phyloP scores from a whole-genome alignment of 2,329 filamentous ascomycete genomes.

The Ascochyta clinopodiicola region DNA sequence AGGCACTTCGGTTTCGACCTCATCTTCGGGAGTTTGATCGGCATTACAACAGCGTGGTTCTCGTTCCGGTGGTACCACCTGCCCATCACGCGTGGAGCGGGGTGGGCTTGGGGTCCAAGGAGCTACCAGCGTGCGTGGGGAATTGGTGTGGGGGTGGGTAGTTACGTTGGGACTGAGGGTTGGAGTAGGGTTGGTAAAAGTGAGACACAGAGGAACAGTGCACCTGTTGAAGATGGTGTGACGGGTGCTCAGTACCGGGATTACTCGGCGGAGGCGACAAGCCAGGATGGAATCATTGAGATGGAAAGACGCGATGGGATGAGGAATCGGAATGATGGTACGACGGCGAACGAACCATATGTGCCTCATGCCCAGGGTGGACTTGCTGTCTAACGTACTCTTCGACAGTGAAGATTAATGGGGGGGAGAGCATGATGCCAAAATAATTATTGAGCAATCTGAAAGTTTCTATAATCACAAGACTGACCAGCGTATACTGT shows the following conservation, averaged over 20 bases:
- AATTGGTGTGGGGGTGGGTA: constrained; percentile 67
- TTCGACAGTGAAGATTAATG: neutral
- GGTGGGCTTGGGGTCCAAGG: constrained; percentile 88
- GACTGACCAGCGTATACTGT: no score
- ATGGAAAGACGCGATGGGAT: constrained; percentile 14
- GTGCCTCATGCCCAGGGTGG: constrained; percentile 4
- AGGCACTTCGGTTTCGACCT: constrained; percentile 94
- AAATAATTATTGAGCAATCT: no score
- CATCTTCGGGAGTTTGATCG: constrained; percentile 81
- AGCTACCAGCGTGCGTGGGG: constrained; percentile 77
- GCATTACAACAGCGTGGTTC: constrained; percentile 72
- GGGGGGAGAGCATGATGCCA: no score
- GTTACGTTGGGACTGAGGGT: constrained; percentile 57
- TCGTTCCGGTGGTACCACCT: constrained; percentile 87
- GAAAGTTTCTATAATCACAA: no score
- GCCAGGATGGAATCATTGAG: constrained; percentile 18
- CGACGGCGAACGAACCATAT: constrained; percentile 5
- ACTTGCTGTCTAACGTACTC: neutral
- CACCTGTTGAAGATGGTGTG: constrained; percentile 4
- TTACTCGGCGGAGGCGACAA: constrained; percentile 9
- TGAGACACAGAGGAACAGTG: constrained; percentile 17
- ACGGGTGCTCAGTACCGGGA: constrained; percentile 7
- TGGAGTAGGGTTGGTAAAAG: constrained; percentile 41
- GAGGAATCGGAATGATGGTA: neutral
- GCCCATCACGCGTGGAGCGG: constrained; percentile 77